A percentile compares a stretch with the other conserved stretches of the same genome.
Conservation (phyloP, 2,329 filamentous ascomycete genomes). For the Fusarium verrucosum region DNA sequence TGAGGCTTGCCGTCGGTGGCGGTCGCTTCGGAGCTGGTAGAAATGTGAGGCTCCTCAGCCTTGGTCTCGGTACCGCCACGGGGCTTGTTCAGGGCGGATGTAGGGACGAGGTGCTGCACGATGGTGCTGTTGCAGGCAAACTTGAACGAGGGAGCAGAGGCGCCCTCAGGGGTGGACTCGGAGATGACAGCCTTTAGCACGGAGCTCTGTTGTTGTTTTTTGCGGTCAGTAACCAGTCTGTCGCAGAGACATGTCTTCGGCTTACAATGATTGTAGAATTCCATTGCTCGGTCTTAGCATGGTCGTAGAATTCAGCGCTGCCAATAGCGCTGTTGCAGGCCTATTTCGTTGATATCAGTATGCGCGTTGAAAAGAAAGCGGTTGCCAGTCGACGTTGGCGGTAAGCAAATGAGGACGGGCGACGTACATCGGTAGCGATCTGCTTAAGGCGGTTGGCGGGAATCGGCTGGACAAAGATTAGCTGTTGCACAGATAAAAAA, state of each 20-base stretch:
- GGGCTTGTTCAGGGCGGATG: constrained; percentile 69
- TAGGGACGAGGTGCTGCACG: constrained; percentile 87
- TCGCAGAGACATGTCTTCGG: constrained; percentile 17
- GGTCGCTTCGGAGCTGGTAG: constrained; percentile 63
- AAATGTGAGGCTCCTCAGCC: constrained; percentile 62
- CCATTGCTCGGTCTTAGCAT: constrained; percentile 85
- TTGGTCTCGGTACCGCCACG: constrained; percentile 60
- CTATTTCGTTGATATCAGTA: constrained; percentile 55
- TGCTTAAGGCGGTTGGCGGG: constrained; percentile 80
- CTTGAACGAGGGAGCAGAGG: constrained; percentile 76
- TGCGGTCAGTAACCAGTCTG: constrained; percentile 22
- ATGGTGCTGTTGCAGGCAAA: constrained; percentile 98
- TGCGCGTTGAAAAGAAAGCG: constrained; percentile 5
- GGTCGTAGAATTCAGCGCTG: constrained; percentile 82
- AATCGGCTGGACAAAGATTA: constrained; percentile 68
- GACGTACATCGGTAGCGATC: constrained; percentile 82
- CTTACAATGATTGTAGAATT: constrained; percentile 91
- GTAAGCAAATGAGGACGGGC: constrained; percentile 32
- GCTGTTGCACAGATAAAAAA: constrained; percentile 7
- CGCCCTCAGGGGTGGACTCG: constrained; percentile 70
- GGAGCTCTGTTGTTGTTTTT: constrained; percentile 65
- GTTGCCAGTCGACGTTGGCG: constrained; percentile 21
- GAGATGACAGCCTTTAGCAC: constrained; percentile 82
- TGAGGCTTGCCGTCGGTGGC: constrained; percentile 73
- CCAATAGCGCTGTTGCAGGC: constrained; percentile 84